Base-by-base conservation (phyloP, 2,329 filamentous ascomycete genomes). In the Epichloe sylvatica region DNA sequence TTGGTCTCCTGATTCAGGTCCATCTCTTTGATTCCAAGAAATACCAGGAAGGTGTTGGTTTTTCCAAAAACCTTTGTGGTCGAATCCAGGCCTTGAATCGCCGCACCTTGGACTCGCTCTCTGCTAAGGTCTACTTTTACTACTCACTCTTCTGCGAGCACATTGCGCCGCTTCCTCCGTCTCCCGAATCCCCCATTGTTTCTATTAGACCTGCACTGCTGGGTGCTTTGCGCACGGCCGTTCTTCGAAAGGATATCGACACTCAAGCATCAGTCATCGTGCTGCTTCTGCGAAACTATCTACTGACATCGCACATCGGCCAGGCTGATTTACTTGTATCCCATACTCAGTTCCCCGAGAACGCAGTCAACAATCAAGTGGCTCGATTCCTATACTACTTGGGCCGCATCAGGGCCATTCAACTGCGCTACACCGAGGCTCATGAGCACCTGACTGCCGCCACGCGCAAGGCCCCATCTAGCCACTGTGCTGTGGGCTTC, bases 191-290 rank as follows among this genome's bases (percentile, higher is more conserved):
- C 6, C 84, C 89, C 3, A 80, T 95, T 56, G 86, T 96, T 53
- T 77, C 83, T 39, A 89, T 95, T 61, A 84, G 92, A 52, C 87
- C 90, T 50, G 84, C 82, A 54, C 78, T 98, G 46, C 80, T 98
- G 49, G 82, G 86, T 49, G 91, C 90, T 17, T 81, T 98, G 52
- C 81, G 92, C 61, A 97, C 91, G 43, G 87, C 92, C n/a, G 92
- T 97, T 30, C 76, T 98, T 55, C 84, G 92, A 59, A 97, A 97
- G 72, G 92, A 98, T 67, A 81, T 89, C 56, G 92, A 98, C 61
- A 96, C 87, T n/a, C 91, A 97, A 70, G 88, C 92, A 30, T 88
- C 91, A 0, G 88, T 97, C 58, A 97, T 94, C 57, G 94, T 94
- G 13, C 76, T 98, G 51, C 77, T 98, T 47, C 83, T 98, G 58